Conservation (phyloP, 129 eudicot species). For the Centella asiatica region DNA sequence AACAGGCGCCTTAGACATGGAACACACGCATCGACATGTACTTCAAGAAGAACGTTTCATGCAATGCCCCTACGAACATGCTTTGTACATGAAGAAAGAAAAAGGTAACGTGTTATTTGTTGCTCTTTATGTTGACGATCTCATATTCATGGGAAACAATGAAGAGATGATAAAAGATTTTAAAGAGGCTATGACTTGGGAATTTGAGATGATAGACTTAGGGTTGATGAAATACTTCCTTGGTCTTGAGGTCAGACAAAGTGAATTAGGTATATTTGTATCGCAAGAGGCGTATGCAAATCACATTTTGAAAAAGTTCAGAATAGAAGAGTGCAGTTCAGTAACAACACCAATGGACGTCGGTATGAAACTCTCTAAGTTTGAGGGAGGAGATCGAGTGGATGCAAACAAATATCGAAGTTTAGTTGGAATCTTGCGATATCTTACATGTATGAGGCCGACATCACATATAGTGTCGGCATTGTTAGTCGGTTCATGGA, state of each 20-base stretch:
- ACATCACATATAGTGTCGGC: background rate
- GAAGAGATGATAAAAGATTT: background rate
- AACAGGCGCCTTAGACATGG: background rate
- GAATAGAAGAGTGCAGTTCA: too few species aligned
- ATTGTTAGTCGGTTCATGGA: background rate
- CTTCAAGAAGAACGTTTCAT: too few species aligned
- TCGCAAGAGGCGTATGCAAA: background rate
- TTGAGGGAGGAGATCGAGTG: background rate
- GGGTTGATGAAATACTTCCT: background rate
- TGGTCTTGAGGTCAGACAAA: background rate
- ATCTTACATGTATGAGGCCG: conserved; percentile 1
- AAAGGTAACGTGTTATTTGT: background rate
- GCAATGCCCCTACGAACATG: background rate
- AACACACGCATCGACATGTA: background rate
- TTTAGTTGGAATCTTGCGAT: too few species aligned
- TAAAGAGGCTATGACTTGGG: background rate
- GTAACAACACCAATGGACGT: background rate
- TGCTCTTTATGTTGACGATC: too few species aligned
- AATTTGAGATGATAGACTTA: too few species aligned
- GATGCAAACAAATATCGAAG: background rate
- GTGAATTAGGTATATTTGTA: background rate
- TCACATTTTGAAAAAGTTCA: background rate
- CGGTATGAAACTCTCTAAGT: background rate
- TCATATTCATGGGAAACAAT: background rate
- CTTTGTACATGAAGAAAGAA: background rate